Evolutionary conservation across 116 monocot species (phyloP), one percentile per base, ranked within the genome.

Genomic region (Phalaenopsis hybrid): DNA sequence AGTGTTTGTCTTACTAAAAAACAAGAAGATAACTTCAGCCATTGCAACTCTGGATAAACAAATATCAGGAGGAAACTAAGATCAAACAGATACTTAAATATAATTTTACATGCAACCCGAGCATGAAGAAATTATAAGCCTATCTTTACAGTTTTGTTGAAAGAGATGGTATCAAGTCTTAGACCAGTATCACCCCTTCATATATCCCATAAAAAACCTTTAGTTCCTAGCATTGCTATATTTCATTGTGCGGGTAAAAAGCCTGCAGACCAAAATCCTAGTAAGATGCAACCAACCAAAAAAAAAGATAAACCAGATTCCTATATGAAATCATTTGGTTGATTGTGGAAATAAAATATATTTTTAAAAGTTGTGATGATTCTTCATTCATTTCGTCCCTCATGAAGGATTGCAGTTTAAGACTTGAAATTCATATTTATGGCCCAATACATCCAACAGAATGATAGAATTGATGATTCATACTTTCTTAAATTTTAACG

Each of bases 111-210:
- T 72, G 72, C 10, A 34, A 72, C 37, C 31, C 41, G 41, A 37
- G 33, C 31, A 72, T 72, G 16, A 41, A 72, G 72, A 72, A 70
- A 70, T 31, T 70, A 70, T 70, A 70, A 72, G 72, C 13, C 72
- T 1, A 5, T 72, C 10, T 37, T 37, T 16, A 41, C 72, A 72
- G 11, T 72, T 37, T 15, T 72, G 37, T 37, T 34, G 72, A 37
- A 72, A 72, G 31, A 5, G 37, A 34, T 34, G 12, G 37, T 13
- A 16, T 34, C 33, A 72, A 34, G 15, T 72, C 16, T 70, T 12
- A 72, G 5, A 3, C 16, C 67, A 28, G 28, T 1, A 67, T 7
- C 67, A 67, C 21, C 67, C 67, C 10, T 37, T 17, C n/a, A 63
- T 63, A 63, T 15, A 17, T 34, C 15, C 6, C 37, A 25, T 37